Conservation (phyloP, 2,329 filamentous ascomycete genomes). For the Torrubiellomyces zombiae region DNA sequence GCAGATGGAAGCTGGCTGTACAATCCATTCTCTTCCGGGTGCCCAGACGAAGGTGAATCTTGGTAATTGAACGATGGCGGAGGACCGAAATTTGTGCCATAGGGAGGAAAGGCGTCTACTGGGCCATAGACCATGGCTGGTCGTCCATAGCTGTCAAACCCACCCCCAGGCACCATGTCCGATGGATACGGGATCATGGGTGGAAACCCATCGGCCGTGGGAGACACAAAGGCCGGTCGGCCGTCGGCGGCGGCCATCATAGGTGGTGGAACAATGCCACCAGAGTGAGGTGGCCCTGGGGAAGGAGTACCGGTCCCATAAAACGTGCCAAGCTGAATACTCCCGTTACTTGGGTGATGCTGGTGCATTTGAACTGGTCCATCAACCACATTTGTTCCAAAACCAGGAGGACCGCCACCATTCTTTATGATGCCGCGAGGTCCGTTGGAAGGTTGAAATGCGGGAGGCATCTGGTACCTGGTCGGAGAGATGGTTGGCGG, state of each 20-base stretch:
- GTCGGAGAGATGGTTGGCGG: conserved; percentile 16
- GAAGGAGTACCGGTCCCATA: conserved; percentile 40
- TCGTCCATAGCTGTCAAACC: conserved; percentile 21
- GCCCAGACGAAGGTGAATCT: conserved; percentile 39
- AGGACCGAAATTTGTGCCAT: conserved; percentile 28
- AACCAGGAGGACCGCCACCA: conserved; percentile 15
- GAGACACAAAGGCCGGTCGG: conserved; percentile 16
- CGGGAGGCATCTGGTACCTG: conserved; percentile 26
- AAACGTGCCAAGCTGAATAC: conserved; percentile 38
- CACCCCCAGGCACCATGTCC: conserved; percentile 17
- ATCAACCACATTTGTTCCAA: conserved; percentile 16
- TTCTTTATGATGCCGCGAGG: conserved; percentile 14
- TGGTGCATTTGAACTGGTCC: conserved; percentile 27
- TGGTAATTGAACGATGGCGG: conserved; percentile 45
- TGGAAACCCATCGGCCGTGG: conserved; percentile 18
- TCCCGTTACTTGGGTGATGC: conserved; percentile 35
- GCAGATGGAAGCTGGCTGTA: conserved; percentile 22
- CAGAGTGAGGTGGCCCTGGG: conserved; percentile 32
- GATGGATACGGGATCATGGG: conserved; percentile 20
- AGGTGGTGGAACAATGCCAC: conserved; percentile 32
- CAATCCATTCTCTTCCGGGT: conserved; percentile 26
- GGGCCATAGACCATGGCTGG: conserved; percentile 18
- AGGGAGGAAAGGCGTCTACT: conserved; percentile 16
- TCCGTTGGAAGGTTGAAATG: conserved; percentile 21
- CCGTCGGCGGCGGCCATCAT: conserved; percentile 20